Evolutionary conservation across 23 red algal genomes (phyloP).

Genomic region (Gracilaria caudata): DNA sequence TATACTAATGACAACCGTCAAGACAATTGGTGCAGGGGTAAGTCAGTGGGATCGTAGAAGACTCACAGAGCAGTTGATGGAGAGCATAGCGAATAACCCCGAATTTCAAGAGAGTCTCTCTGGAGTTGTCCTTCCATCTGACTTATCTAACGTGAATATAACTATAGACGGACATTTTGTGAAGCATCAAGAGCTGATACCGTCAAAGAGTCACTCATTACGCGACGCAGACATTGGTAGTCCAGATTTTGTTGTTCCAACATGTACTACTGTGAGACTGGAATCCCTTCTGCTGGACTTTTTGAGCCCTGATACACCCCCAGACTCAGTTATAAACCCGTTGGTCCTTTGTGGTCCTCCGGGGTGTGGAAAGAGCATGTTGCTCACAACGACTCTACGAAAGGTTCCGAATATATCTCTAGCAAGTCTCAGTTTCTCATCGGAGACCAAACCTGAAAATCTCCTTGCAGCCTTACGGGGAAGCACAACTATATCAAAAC

Average conservation of each 20-base stretch:
- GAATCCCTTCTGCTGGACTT: conserved; percentile 46
- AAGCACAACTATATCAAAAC: conserved; percentile 50
- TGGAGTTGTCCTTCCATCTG: conserved; percentile 18
- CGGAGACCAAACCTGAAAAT: conserved; percentile 52
- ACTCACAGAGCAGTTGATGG: conserved; percentile 29
- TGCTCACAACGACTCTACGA: conserved; percentile 41
- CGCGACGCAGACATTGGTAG: conserved; percentile 35
- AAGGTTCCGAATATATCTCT: conserved; percentile 49
- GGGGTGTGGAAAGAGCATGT: conserved; percentile 80
- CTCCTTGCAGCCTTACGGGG: conserved; percentile 43
- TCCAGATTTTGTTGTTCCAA: conserved; percentile 72
- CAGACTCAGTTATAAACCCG: not conserved
- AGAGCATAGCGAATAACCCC: not conserved
- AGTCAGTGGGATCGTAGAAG: conserved; percentile 17
- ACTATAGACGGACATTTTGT: conserved; percentile 26
- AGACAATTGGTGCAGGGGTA: conserved; percentile 25
- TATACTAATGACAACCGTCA: conserved; percentile 20
- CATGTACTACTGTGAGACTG: conserved; percentile 47
- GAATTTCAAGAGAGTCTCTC: conserved; percentile 30
- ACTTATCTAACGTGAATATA: conserved; percentile 51
- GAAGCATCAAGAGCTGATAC: conserved; percentile 42
- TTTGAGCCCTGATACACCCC: conserved; percentile 2
- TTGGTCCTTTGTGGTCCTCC: conserved; percentile 73
- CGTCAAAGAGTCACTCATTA: not conserved
- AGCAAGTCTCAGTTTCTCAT: conserved; percentile 65